These are phyloP conservation scores for Xylaria arbuscula DNA, from an alignment of 2,329 filamentous ascomycete species.

Conservation along the genomic window DNA sequence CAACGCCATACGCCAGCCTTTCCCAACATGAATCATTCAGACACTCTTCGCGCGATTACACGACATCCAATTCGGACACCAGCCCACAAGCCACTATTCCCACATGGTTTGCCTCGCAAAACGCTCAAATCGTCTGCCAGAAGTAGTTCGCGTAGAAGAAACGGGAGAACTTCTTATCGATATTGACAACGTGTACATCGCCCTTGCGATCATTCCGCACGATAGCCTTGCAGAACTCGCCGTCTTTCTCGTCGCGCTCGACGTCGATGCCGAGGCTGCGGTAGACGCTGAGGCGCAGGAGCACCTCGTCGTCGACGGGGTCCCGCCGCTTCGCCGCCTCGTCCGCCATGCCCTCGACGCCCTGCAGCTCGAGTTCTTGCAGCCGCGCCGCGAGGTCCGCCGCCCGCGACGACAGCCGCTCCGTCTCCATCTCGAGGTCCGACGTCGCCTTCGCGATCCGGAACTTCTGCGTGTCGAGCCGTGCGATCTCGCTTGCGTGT, in stretches of 20 bases:
- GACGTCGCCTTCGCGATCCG: conserved; percentile 90
- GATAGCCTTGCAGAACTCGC: conserved; percentile 86
- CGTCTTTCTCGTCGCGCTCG: conserved; percentile 76
- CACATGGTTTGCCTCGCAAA: conserved; percentile 14
- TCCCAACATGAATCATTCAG: conserved; percentile 27
- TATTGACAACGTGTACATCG: conserved; percentile 93
- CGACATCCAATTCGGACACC: conserved; percentile 15
- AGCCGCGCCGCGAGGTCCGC: conserved; percentile 79
- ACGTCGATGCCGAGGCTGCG: conserved; percentile 90
- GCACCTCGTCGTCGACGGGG: conserved; percentile 70
- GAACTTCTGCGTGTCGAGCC: conserved; percentile 93
- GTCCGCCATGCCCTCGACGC: conserved; percentile 73
- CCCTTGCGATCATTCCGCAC: conserved; percentile 87
- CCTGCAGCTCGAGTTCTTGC: conserved; percentile 86
- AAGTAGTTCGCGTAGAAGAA: conserved; percentile 97
- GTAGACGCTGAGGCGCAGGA: conserved; percentile 88
- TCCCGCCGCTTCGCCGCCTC: conserved; percentile 52
- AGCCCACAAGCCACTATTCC: conserved; percentile 1
- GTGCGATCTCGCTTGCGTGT: conserved; percentile 85
- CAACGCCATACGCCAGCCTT: conserved; percentile 41
- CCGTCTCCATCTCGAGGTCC: conserved; percentile 93
- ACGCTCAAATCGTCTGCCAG: conserved; percentile 81
- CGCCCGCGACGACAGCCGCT: conserved; percentile 83
- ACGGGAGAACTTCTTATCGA: conserved; percentile 90
- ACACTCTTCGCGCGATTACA: conserved; percentile 7